Evolutionary conservation across 1,284 basidiomycete species (phyloP), one percentile per base, ranked within the genome.

Genomic region (Cutaneotrichosporon mucoides): DNA sequence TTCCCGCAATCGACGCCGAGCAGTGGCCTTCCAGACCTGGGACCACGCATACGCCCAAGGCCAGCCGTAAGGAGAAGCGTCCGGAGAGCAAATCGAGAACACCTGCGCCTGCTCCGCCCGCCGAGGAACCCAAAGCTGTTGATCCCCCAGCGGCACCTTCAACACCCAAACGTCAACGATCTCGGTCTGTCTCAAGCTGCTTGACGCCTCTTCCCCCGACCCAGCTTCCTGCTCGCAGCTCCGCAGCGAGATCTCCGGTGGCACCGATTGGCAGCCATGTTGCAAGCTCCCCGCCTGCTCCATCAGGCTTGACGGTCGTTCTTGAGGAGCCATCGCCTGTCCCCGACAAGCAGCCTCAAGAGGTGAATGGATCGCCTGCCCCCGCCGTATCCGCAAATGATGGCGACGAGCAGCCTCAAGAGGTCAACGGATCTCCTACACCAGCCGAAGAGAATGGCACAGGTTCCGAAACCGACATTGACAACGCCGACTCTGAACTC

Each of bases 1-100:
- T 69, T 0, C 68, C 66, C 0, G 15, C 57, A 0, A 49, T 66
- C 44, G 64, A 67, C 34, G 58, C 64, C 1, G 36, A 58, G 5
- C 44, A 64, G 44, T 69, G 67, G 67, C 67, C 67, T 0, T 59
- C 56, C 3, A 50, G 34, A 5, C 52, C 40, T 16, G 61, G 63
- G 2, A 47, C 59, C 1, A 43, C 42, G 3, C 41, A 44, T 7
- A 37, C 33, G 2, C 34, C 40, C 2, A 15, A 16, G 6, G 6
- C 51, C 12, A 50, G 34, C 12, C 15, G 43, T 24, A 43, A 24
- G 12, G 24, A 41, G 15, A 16, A 16, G 6, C 15, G 15, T 2
- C 34, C 16, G 38, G 34, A 24, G 38, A 35, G 1, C 34, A 33
- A 15, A 6, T 38, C 36, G 16, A 50, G 35, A 38, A 8, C n/a